These are phyloP conservation scores for Moesziomyces sp. DNA, from an alignment of 1,284 basidiomycete genomes.

Conservation along the genomic window DNA sequence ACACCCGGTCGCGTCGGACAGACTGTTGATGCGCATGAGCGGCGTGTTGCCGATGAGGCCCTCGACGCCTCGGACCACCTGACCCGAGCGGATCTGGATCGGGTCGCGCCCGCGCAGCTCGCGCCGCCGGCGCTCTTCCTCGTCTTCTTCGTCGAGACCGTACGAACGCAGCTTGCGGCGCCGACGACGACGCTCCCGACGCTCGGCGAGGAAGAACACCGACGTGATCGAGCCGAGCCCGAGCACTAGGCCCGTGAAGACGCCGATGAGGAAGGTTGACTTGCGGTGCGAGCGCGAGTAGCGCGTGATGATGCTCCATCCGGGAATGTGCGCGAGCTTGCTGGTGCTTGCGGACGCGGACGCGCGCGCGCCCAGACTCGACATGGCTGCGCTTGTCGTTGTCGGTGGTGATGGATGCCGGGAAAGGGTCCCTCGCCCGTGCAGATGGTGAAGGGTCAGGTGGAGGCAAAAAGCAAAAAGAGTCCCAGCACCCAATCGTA, in stretches of 20 bases:
- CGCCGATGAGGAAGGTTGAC: conserved; percentile 56
- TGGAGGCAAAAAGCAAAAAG: too few species aligned
- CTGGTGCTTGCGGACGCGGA: conserved; percentile 6
- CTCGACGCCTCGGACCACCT: conserved; percentile 57
- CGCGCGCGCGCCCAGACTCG: conserved; percentile 8
- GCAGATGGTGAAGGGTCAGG: too few species aligned
- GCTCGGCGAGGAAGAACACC: conserved; percentile 51
- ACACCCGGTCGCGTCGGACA: conserved; percentile 89
- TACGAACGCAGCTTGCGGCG: conserved; percentile 30
- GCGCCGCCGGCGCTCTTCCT: conserved; percentile 34
- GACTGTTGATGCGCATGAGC: conserved; percentile 86
- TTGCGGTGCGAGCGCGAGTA: conserved; percentile 42
- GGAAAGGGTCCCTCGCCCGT: too few species aligned
- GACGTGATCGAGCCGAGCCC: conserved; percentile 58
- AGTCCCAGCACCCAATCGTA: too few species aligned
- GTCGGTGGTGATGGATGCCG: not conserved
- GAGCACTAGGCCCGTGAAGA: conserved; percentile 56
- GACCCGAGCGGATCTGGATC: conserved; percentile 46
- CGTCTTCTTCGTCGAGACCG: conserved; percentile 39
- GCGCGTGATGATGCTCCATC: conserved; percentile 35
- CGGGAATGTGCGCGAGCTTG: conserved; percentile 38
- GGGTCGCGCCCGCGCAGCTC: conserved; percentile 31
- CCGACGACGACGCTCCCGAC: conserved; percentile 38
- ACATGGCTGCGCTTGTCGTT: conserved; percentile 9
- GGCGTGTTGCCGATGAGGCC: conserved; percentile 80